Conservation (phyloP, 805 yeast genomes). For the Kluyveromyces dobzhanskii region DNA sequence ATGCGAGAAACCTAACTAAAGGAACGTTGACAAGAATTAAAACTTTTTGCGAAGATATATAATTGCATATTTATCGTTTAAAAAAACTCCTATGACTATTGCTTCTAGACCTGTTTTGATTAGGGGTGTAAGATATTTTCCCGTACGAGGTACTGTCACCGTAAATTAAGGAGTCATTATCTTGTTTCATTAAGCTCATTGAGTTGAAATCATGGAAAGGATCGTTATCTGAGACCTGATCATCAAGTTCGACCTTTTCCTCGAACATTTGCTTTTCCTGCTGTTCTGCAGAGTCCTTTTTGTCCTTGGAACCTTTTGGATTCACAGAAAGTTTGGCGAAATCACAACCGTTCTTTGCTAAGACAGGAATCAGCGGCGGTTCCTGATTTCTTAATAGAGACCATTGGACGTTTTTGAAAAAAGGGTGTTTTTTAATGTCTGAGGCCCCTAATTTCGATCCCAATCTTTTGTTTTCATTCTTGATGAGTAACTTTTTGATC, state of each 20-base stretch:
- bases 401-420: constrained; percentile 91
- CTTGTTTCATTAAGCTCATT: constrained; percentile 74
- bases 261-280: constrained; percentile 25
- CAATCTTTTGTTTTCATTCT: constrained; percentile 80
- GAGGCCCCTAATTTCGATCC: constrained; percentile 95
- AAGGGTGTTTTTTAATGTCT: constrained; percentile 84
- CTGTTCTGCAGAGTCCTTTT: constrained; percentile 11
- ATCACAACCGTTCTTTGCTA: constrained; percentile 46
- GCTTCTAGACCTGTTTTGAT: constrained; percentile 32
- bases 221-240: constrained; percentile 40
- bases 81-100: constrained; percentile 31
- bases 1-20: not conserved
- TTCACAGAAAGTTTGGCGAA: constrained; percentile 32
- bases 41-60: not conserved
- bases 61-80: constrained; percentile 13
- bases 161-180: constrained; percentile 42
- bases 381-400: constrained; percentile 84
- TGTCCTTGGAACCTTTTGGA: constrained; percentile 15
- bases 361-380: constrained; percentile 92
- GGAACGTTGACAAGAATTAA: not conserved
- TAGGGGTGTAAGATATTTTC: constrained; percentile 33
- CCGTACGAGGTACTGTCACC: constrained; percentile 37
- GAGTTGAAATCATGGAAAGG: constrained; percentile 84
- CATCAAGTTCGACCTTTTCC: constrained; percentile 29
- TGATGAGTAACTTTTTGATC: constrained; percentile 72